Evolutionary conservation across 1,284 basidiomycete species (phyloP), one percentile per base, ranked within the genome.

Genomic region (Cystobasidium sp.): DNA sequence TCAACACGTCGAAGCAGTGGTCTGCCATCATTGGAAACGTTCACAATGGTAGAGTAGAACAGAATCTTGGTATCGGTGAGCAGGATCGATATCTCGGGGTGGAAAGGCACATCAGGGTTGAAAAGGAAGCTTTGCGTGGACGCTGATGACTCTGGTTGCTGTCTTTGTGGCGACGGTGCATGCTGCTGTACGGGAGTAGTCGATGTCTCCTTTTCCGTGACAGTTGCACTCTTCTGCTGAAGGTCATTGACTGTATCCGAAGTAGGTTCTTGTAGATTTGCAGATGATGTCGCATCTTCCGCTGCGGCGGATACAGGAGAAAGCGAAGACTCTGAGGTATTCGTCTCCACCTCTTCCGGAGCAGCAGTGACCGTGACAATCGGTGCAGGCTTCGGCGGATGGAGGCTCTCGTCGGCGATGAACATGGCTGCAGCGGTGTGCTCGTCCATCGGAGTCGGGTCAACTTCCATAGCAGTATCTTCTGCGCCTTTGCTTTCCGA

Each of bases 51-150:
- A 22, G 49, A 53, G 41, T 73, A 73, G 52, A 73, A 73, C 0
- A 73, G 63, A 20, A 73, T 56, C 63, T 73, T 73, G 51, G 62
- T 73, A 31, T 73, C 70, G 39, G 70, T 73, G 9, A 73, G 70
- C 6, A 73, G 70, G 24, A 73, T 73, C 8, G 62, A 46, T 12
- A 73, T 73, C 20, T 56, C 62, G 3, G 70, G 70, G 31, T 65
- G 41, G 37, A 73, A 73, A 16, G 70, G 70, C 31, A 49, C 66
- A 10, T 73, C 70, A 18, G 70, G 70, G 22, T 66, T 49, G 52
- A 73, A 73, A 16, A 73, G 63, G 70, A 73, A 73, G 24, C 70
- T 73, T 41, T 73, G 70, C 10, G 70, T 64, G 1, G 62, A 47
- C 16, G 70, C 63, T 20, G 69, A 49, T 18, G 31, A 31, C 18